These are phyloP conservation scores for Brasilioporus rufonigricans DNA, from an alignment of 768 basidiomycete species.

Conservation along the genomic window DNA sequence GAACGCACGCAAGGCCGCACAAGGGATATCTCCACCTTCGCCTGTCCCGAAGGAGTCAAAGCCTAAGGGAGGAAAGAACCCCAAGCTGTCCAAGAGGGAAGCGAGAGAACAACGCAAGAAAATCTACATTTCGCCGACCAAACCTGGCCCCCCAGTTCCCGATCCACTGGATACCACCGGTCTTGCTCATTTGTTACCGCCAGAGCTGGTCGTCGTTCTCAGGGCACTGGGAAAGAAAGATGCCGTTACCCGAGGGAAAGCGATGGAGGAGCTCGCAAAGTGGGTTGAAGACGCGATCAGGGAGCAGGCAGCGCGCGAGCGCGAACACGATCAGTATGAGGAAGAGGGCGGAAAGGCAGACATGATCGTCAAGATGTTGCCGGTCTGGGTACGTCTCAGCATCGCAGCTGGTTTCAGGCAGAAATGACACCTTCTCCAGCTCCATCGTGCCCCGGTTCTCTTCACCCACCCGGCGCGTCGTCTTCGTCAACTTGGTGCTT, in stretches of 20 bases:
- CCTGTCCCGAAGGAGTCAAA: slow-evolving; percentile 41
- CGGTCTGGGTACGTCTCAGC: slow-evolving; percentile 78
- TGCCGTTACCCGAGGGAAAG: slow-evolving; percentile 75
- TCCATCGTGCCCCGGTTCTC: slow-evolving; percentile 83
- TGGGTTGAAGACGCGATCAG: slow-evolving; percentile 60
- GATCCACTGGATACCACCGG: slow-evolving; percentile 89
- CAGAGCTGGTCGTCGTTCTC: slow-evolving; percentile 81
- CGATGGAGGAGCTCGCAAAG: slow-evolving; percentile 74
- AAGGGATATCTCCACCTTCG: slow-evolving; percentile 33
- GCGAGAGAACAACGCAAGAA: slow-evolving; percentile 77
- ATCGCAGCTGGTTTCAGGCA: neutral
- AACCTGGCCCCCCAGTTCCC: slow-evolving; percentile 66
- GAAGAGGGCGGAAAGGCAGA: slow-evolving; percentile 18
- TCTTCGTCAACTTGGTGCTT: slow-evolving; percentile 58
- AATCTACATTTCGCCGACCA: slow-evolving; percentile 83
- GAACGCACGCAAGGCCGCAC: slow-evolving; percentile 73
- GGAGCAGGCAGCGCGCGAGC: slow-evolving; percentile 41
- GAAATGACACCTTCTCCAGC: slow-evolving; percentile 39
- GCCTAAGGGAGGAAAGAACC: slow-evolving; percentile 48
- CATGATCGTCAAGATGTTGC: slow-evolving; percentile 59
- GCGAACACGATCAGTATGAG: slow-evolving; percentile 5
- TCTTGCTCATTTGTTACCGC: slow-evolving; percentile 66
- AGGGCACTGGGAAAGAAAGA: slow-evolving; percentile 88
- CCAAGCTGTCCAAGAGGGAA: slow-evolving; percentile 42
- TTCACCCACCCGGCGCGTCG: slow-evolving; percentile 80